Percentiles rank a stretch among this genome's conserved stretches.
These are phyloP conservation scores for Phytophthora multivora DNA, from an alignment of 352 stramenopile genomes.

Conservation along the genomic window DNA sequence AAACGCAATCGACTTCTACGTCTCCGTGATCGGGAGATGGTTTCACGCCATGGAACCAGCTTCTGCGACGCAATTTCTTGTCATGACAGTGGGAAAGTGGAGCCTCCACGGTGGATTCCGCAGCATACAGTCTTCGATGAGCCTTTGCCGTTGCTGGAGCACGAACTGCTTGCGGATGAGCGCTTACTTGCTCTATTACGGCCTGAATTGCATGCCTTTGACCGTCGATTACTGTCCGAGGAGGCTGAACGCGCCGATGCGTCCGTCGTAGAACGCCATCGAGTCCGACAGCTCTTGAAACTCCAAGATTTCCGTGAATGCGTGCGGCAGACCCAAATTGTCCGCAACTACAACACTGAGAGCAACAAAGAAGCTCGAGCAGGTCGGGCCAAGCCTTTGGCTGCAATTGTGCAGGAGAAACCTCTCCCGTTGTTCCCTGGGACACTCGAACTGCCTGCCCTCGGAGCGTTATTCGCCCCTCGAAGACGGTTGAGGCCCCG, in stretches of 20 bases:
- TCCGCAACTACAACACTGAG: slow-evolving; percentile 27
- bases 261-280: slow-evolving; percentile 56
- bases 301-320: slow-evolving; percentile 72
- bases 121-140: slow-evolving; percentile 59
- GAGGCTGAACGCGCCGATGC: slow-evolving; percentile 39
- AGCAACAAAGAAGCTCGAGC: slow-evolving; percentile 26
- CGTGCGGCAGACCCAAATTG: slow-evolving; percentile 40
- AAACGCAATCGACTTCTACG: slow-evolving; percentile 70
- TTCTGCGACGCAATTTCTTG: slow-evolving; percentile 31
- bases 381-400: slow-evolving; percentile 34
- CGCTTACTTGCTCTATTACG: slow-evolving; percentile 71
- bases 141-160: slow-evolving; percentile 66
- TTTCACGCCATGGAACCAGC: slow-evolving; percentile 52
- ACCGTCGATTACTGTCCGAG: slow-evolving; percentile 50
- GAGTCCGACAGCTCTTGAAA: slow-evolving; percentile 50
- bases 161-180: slow-evolving; percentile 62
- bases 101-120: slow-evolving; percentile 26
- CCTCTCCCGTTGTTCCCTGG: slow-evolving; percentile 78
- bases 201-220: slow-evolving; percentile 63
- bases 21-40: slow-evolving; percentile 56
- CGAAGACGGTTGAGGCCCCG: slow-evolving; percentile 56
- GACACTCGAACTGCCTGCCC: slow-evolving; percentile 60
- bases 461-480: slow-evolving; percentile 62
- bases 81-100: slow-evolving; percentile 26
- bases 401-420: slow-evolving; percentile 86